phyloP scores from a whole-genome alignment of 495 filamentous ascomycete genomes.

The Chaetomium tenue region DNA sequence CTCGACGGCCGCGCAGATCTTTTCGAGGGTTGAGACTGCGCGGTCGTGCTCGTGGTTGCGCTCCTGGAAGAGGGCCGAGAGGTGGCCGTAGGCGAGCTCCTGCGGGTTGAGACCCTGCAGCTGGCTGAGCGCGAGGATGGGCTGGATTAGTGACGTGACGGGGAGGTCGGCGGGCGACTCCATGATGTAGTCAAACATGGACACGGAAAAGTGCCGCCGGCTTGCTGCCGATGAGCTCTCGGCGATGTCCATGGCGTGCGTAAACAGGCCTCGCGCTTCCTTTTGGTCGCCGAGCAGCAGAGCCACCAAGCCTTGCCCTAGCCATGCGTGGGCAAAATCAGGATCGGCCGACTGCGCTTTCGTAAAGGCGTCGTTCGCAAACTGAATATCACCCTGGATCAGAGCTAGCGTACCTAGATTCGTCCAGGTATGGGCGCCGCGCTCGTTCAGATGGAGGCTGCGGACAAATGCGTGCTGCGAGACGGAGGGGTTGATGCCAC shows the following conservation, averaged over 20 bases:
- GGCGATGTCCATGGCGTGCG: slow-evolving; percentile 93
- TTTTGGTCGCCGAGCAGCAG: slow-evolving; percentile 65
- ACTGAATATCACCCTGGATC: slow-evolving; percentile 72
- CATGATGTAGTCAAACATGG: slow-evolving; percentile 74
- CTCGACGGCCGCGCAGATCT: slow-evolving; percentile 67
- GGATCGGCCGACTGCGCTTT: slow-evolving; percentile 91
- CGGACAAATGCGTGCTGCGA: slow-evolving; percentile 94
- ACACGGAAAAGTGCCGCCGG: slow-evolving; percentile 72
- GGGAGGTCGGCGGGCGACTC: slow-evolving; percentile 53
- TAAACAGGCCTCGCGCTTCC: slow-evolving; percentile 81
- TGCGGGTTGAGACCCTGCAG: slow-evolving; percentile 64
- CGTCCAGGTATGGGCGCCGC: slow-evolving; percentile 78
- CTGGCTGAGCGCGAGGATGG: slow-evolving; percentile 85
- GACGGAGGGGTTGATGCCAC: slow-evolving; percentile 76
- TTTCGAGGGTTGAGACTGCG: slow-evolving; percentile 63
- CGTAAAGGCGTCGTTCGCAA: slow-evolving; percentile 86
- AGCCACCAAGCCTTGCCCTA: slow-evolving; percentile 87
- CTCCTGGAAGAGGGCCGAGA: slow-evolving; percentile 77
- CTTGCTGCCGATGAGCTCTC: slow-evolving; percentile 67
- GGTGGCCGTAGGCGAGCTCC: slow-evolving; percentile 69
- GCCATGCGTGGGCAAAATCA: slow-evolving; percentile 87
- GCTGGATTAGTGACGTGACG: slow-evolving; percentile 59
- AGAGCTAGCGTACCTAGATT: slow-evolving; percentile 87
- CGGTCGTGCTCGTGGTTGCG: slow-evolving; percentile 63
- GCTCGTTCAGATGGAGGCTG: slow-evolving; percentile 87